A percentile compares a stretch with the other conserved stretches of the same genome.
Conservation (phyloP, 2,329 filamentous ascomycete genomes). For the Nigrospora oryzae region DNA sequence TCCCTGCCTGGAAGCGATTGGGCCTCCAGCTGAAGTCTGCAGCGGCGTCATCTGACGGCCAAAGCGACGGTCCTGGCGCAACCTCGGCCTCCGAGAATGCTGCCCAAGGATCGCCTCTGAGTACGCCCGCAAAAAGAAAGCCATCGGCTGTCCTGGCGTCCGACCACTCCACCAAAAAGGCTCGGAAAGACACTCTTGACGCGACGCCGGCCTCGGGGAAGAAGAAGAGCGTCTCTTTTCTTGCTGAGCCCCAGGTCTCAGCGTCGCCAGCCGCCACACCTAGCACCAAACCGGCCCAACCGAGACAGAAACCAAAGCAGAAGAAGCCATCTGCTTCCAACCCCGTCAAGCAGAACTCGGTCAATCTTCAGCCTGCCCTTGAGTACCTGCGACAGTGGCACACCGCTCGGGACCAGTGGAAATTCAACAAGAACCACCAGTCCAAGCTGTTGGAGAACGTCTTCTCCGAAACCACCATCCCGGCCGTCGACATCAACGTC, state of each 20-base stretch:
- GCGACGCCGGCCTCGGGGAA: slow-evolving; percentile 27
- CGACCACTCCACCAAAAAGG: slow-evolving; percentile 21
- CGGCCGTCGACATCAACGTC: slow-evolving; percentile 57
- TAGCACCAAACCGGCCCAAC: slow-evolving; percentile 14
- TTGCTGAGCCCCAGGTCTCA: slow-evolving; percentile 11
- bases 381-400: slow-evolving; percentile 73
- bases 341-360: slow-evolving; percentile 20
- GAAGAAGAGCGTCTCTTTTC: slow-evolving; percentile 40
- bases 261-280: slow-evolving; percentile 4
- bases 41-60: slow-evolving; percentile 9
- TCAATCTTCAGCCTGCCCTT: slow-evolving; percentile 56
- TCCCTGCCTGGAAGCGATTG: slow-evolving; percentile 54
- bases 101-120: neutral
- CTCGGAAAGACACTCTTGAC: slow-evolving; percentile 17
- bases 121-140: slow-evolving; percentile 18
- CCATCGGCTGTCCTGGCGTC: slow-evolving; percentile 19
- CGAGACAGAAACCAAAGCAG: slow-evolving; percentile 16
- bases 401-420: slow-evolving; percentile 65
- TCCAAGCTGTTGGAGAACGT: slow-evolving; percentile 76
- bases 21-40: slow-evolving; percentile 51
- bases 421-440: slow-evolving; percentile 94
- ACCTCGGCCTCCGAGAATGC: slow-evolving; percentile 11
- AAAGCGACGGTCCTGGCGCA: slow-evolving; percentile 3
- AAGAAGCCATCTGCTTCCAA: slow-evolving; percentile 26
- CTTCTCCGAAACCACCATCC: slow-evolving; percentile 63